These are phyloP conservation scores for Arachis monticola DNA, from an alignment of 331 rosid genomes.

Conservation along the genomic window DNA sequence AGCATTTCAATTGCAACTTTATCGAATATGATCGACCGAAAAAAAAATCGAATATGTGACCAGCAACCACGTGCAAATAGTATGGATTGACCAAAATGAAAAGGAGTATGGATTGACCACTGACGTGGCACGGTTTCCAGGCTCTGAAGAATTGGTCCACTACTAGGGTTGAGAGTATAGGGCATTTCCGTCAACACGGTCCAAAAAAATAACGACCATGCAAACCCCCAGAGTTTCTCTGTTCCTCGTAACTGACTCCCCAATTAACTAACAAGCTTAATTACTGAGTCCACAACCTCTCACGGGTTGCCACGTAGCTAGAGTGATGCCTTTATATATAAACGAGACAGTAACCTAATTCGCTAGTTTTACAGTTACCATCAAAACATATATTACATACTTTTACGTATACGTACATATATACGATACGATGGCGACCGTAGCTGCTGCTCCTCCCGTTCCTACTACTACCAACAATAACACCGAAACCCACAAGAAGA, in stretches of 20 bases:
- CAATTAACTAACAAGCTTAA: conserved; percentile 28
- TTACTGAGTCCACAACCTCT: conserved; percentile 43
- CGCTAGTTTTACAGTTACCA: conserved; percentile 33
- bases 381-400: conserved; percentile 11
- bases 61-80: too few species aligned
- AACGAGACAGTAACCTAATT: conserved; percentile 4
- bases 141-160: conserved; percentile 36
- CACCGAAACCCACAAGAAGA: conserved; percentile 52
- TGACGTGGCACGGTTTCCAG: too few species aligned
- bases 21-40: too few species aligned
- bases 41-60: too few species aligned
- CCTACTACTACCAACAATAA: conserved; percentile 42
- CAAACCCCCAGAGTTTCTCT: conserved; percentile 9
- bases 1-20: too few species aligned
- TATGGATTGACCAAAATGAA: too few species aligned
- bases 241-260: background rate
- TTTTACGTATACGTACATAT: too few species aligned
- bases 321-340: conserved; percentile 33
- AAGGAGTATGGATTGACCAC: too few species aligned
- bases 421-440: conserved; percentile 44
- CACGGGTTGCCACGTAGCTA: conserved; percentile 33
- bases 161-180: background rate
- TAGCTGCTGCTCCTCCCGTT: conserved; percentile 32
- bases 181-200: conserved; percentile 25
- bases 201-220: conserved; percentile 36